Evolutionary conservation across 441 rosid genomes (phyloP), one percentile per base, ranked within the genome.

Genomic region (Flueggea neowawraea): DNA sequence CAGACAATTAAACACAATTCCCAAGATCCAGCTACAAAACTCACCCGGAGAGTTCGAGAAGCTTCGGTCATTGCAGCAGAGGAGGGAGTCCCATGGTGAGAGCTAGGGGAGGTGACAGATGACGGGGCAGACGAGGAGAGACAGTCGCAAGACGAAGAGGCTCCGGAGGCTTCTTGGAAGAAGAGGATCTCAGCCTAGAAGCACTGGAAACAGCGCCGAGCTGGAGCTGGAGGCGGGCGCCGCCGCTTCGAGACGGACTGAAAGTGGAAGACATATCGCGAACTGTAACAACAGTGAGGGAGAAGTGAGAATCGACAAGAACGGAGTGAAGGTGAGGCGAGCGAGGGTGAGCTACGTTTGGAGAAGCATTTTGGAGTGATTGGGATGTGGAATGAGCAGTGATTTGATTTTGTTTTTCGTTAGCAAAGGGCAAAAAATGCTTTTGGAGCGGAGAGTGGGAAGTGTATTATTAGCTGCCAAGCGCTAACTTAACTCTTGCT

Each of bases 121-220:
- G 77, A 66, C 31, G 79, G 54, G 50, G 81, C 74, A 33, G 95
- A 83, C 6, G 95, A 86, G 44, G 90, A 84, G 8, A 95, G 88
- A 33, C 98, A 95, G 78, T 95, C 96, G 97, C 95, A 14, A 93
- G 88, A 31, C 97, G 96, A 49, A 95, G 77, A 13, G 98, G 99
- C 86, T 95, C 99, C 16, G 99, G 99, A 17, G 90, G 97, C 76
- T 91, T 91, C 79, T 82, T 91, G 12, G 79, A 61, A 12, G 84
- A 77, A 52, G 93, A 87, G 72, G 98, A 91, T 92, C 98, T 88
- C 74, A 88, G 78, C 52, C 99, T 79, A 45, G 95, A 84, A 4
- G 74, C 70, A 48, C 80, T 83, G 14, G 67, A 36, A 31, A 61
- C 68, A 41, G 52, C 71, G 41, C 73, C 78, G 16, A 33, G 55